These are phyloP conservation scores for Alternaria sp. DNA, from an alignment of 2,329 filamentous ascomycete genomes.

Conservation along the genomic window DNA sequence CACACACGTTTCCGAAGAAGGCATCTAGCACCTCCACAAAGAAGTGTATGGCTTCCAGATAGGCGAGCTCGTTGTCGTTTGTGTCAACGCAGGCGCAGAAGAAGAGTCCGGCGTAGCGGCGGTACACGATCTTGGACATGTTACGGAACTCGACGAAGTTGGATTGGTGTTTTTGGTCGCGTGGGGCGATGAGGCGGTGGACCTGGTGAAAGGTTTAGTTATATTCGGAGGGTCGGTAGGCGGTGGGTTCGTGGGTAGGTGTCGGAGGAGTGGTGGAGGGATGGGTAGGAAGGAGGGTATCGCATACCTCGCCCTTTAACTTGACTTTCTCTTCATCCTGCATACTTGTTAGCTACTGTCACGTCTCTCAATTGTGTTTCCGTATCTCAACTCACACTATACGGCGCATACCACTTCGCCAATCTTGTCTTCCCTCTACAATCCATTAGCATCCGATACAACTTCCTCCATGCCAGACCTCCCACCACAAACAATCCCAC, in stretches of 20 bases:
- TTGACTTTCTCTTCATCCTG: constrained; percentile 98
- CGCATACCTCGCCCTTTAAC: constrained; percentile 88
- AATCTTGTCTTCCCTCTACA: constrained; percentile 93
- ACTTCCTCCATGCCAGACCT: no score
- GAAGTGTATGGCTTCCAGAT: constrained; percentile 97
- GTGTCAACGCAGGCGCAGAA: constrained; percentile 99
- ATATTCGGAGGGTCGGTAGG: not conserved
- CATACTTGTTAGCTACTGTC: constrained; percentile 17
- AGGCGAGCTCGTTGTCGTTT: constrained; percentile 97
- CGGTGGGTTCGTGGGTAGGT: not conserved
- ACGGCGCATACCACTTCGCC: constrained; percentile 98
- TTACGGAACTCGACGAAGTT: constrained; percentile 97
- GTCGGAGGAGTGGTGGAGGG: not conserved
- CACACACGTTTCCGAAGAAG: constrained; percentile 99
- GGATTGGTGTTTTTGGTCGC: constrained; percentile 99
- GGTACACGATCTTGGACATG: constrained; percentile 91
- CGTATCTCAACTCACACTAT: constrained; percentile 65
- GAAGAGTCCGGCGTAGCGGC: constrained; percentile 96
- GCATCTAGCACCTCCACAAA: constrained; percentile 98
- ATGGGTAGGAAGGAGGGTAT: not conserved
- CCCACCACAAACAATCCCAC: not conserved
- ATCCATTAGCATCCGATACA: not conserved
- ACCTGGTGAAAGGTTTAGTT: constrained; percentile 62
- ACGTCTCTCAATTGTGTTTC: no score
- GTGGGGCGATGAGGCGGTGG: constrained; percentile 94